phyloP scores from a whole-genome alignment of 2,329 filamentous ascomycete species.

The Cordyceps cicadae region DNA sequence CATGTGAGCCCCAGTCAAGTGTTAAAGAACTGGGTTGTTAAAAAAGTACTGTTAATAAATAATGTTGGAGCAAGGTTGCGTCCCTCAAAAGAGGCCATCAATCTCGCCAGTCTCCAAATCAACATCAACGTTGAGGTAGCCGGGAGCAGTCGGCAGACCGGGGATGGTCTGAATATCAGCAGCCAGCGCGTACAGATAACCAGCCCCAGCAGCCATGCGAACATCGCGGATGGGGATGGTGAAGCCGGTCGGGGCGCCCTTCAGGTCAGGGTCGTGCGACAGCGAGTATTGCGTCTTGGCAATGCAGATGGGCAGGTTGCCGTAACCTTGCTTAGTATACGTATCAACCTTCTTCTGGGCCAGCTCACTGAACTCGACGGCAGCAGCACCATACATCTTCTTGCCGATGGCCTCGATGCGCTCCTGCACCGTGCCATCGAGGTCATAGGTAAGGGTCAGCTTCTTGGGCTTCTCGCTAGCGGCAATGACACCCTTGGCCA shows the following conservation, averaged over 20 bases:
- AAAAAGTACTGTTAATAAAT: background rate
- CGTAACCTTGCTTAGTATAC: conserved; percentile 86
- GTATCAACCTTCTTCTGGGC: conserved; percentile 95
- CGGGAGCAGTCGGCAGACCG: conserved; percentile 86
- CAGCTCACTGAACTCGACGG: conserved; percentile 86
- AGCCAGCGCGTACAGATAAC: conserved; percentile 82
- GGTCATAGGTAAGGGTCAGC: conserved; percentile 78
- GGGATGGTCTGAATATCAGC: conserved; percentile 98
- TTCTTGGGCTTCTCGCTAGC: conserved; percentile 77
- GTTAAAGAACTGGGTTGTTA: background rate
- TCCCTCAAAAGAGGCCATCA: conserved; percentile 50
- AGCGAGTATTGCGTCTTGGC: conserved; percentile 98
- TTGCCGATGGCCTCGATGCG: conserved; percentile 86
- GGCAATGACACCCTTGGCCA: conserved; percentile 78
- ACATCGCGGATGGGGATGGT: conserved; percentile 93
- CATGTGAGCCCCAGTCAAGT: background rate
- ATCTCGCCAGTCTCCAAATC: conserved; percentile 78
- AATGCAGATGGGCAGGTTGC: conserved; percentile 88
- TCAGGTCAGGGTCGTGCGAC: conserved; percentile 84
- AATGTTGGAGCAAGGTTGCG: background rate
- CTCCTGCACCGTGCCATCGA: conserved; percentile 72
- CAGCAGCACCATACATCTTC: conserved; percentile 87
- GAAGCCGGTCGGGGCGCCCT: conserved; percentile 91
- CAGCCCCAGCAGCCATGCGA: conserved; percentile 84
- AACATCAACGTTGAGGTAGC: conserved; percentile 88